These are phyloP conservation scores for Auxenochlorella protothecoides DNA, from an alignment of 139 green algal genomes.

Conservation along the genomic window DNA sequence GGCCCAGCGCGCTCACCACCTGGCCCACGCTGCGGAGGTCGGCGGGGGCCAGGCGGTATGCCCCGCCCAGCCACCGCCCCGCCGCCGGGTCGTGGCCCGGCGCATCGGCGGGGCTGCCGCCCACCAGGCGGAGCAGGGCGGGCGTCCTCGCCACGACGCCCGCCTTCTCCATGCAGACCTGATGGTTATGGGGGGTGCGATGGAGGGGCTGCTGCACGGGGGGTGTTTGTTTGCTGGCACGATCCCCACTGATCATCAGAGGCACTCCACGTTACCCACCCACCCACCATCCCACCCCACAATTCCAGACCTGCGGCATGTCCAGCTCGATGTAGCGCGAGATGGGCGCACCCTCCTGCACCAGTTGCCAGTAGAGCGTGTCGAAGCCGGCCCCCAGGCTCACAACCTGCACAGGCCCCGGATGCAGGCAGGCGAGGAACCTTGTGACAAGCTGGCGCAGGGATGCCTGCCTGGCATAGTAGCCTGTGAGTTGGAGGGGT, in stretches of 20 bases:
- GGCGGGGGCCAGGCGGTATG: constrained; percentile 52
- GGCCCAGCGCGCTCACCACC: constrained; percentile 29
- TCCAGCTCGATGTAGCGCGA: too few relatives aligned
- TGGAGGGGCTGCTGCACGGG: too few relatives aligned
- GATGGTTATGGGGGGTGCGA: too few relatives aligned
- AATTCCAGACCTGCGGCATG: too few relatives aligned
- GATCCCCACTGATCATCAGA: too few relatives aligned
- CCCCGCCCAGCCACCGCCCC: constrained; percentile 11
- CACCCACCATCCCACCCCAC: too few relatives aligned
- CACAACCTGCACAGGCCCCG: constrained; percentile 47
- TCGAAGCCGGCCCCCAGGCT: constrained; percentile 77
- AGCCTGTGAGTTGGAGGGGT: constrained; percentile 41
- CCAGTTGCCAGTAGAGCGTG: constrained; percentile 24
- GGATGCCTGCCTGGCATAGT: constrained; percentile 51
- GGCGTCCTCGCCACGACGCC: neutral
- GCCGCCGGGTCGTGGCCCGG: neutral
- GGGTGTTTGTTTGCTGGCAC: too few relatives aligned
- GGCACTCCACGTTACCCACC: too few relatives aligned
- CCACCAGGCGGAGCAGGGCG: constrained; percentile 3
- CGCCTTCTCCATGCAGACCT: too few relatives aligned
- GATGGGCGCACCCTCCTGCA: too few relatives aligned
- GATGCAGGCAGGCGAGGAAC: too few relatives aligned
- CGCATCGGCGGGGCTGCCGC: neutral
- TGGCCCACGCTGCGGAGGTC: constrained; percentile 48
- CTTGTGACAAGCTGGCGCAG: neutral